Evolutionary conservation across 225 moss, liverwort and hornwort species (phyloP).

Genomic region (Marchantia polymorpha): DNA sequence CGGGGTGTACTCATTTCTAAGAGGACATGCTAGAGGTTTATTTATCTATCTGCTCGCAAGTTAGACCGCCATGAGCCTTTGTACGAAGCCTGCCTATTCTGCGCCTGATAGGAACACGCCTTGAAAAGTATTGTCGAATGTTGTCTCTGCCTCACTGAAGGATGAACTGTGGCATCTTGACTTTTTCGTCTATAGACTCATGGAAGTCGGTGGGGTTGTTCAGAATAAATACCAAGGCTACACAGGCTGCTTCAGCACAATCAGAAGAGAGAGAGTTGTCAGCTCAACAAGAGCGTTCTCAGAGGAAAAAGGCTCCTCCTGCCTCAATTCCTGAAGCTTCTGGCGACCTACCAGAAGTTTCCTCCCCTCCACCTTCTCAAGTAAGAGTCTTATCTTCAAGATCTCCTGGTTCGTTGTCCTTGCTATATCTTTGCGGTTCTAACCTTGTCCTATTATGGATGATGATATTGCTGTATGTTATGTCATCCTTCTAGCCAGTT

Average conservation of each 20-base stretch:
- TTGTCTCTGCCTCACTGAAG: not conserved
- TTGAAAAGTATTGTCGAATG: not conserved
- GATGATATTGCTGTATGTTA: no score
- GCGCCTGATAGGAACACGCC: not conserved
- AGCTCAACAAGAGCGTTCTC: conserved; percentile 55
- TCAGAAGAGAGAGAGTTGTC: conserved; percentile 66
- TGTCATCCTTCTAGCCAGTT: no score
- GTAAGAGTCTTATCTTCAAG: conserved; percentile 29
- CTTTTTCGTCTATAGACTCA: not conserved
- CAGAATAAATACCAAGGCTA: conserved; percentile 84
- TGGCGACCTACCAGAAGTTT: conserved; percentile 73
- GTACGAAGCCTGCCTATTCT: not conserved
- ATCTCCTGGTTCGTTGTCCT: not conserved
- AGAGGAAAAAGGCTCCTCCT: conserved; percentile 46
- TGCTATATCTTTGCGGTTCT: not conserved
- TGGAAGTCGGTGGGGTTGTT: conserved; percentile 26
- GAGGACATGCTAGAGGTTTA: not conserved
- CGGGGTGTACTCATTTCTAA: not conserved
- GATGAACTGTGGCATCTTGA: not conserved
- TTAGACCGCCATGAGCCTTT: not conserved
- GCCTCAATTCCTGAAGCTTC: conserved; percentile 45
- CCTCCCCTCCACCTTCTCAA: conserved; percentile 59
- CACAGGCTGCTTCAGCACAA: conserved; percentile 58
- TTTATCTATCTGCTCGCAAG: not conserved
- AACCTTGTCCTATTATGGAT: not conserved